Base-by-base conservation (phyloP, 2,329 filamentous ascomycete genomes). In the Hypoxylon sp. region DNA sequence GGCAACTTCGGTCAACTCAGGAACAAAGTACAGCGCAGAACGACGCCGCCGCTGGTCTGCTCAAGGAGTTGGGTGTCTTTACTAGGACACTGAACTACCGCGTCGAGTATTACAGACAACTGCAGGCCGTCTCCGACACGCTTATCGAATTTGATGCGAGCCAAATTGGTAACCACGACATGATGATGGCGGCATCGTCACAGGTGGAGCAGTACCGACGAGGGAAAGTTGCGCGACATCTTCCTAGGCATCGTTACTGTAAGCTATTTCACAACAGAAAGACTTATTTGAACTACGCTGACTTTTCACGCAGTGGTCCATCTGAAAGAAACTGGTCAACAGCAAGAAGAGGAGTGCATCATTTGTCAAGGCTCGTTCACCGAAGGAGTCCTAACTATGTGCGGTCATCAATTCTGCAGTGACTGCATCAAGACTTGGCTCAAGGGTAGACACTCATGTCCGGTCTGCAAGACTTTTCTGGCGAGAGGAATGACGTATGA, bases 361-460 rank as follows among this genome's bases (percentile, higher is more conserved):
- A 97, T 99, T 71, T 99, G 96, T 75, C 90, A 92, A 73, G 85
- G 86, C 9, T 75, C 83, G 0, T 97, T 97, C 72, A 89, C 91
- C 62, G 82, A 88, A n/a, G 95, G 95, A 55, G 87, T 91, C 54
- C 82, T 95, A 65, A 97, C 95, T 0, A 86, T 93, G 0, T 98
- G 96, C 75, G 95, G 95, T 0, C 96, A 99, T 75, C 88, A 93
- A 68, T 98, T 93, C 75, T 97, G 95, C 81, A 93, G 93, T 73
- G 91, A 93, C 26, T 98, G 96, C 77, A 90, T 98, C 70, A 83
- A 84, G 36, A 71, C 88, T 11, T 98, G 96, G 96, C 93, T 91
- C 81, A 83, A 82, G 60, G 83, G 87, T 30, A 89, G 93, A 71
- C 86, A 83, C 16, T 95, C 87, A 53, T 98, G 95, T 71, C 95